Conservation (phyloP, 345 rosid genomes). For the Populus alba region DNA sequence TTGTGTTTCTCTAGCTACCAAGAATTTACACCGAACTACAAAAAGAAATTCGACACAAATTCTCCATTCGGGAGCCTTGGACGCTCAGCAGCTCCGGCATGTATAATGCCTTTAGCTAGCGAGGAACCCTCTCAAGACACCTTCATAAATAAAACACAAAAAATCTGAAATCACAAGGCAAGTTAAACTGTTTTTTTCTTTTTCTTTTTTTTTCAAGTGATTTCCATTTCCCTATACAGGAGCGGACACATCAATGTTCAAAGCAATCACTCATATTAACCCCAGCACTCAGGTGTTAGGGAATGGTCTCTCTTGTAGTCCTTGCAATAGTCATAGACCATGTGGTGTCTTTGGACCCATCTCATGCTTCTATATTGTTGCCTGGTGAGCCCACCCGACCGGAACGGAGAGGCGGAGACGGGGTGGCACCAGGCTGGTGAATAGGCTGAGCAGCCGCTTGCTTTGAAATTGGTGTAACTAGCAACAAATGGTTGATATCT, state of each 20-base stretch:
- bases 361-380: slow-evolving; percentile 69
- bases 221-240: neutral
- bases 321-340: slow-evolving; percentile 76
- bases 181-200: neutral
- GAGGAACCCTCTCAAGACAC: slow-evolving; percentile 33
- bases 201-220: neutral
- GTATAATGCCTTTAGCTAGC: slow-evolving; percentile 8
- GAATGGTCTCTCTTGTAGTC: slow-evolving; percentile 79
- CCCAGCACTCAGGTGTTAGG: slow-evolving; percentile 80
- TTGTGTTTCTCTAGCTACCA: too few relatives aligned
- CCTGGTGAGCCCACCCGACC: slow-evolving; percentile 61
- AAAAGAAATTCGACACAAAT: neutral
- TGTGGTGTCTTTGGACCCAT: slow-evolving; percentile 67
- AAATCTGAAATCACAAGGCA: slow-evolving; percentile 2
- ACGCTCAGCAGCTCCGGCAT: slow-evolving; percentile 14
- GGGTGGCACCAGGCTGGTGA: slow-evolving; percentile 59
- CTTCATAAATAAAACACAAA: slow-evolving; percentile 3
- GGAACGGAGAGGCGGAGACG: slow-evolving; percentile 61
- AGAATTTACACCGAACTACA: too few relatives aligned
- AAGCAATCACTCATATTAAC: slow-evolving; percentile 1
- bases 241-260: neutral
- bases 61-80: slow-evolving; percentile 17
- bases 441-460: slow-evolving; percentile 75
- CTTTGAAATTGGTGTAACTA: slow-evolving; percentile 64
- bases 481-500: slow-evolving; percentile 86